A percentile compares a stretch with the other conserved stretches of the same genome.
Evolutionary conservation across 345 rosid genomes (phyloP).

Genomic region (Trapa incisa): DNA sequence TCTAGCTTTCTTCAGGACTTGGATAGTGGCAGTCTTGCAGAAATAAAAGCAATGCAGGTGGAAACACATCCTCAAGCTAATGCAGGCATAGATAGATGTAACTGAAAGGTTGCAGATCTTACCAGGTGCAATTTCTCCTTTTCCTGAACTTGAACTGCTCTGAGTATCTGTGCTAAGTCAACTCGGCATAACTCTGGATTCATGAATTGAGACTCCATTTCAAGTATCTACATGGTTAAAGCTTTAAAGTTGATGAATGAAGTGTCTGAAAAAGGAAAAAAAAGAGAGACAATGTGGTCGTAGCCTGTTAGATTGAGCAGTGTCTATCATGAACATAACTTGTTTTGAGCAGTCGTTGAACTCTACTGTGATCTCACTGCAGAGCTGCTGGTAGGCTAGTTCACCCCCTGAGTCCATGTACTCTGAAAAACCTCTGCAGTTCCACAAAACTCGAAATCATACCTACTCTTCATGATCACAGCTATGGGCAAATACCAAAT

Average conservation of each 20-base stretch:
- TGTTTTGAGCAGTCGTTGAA: slow-evolving; percentile 90
- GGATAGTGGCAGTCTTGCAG: slow-evolving; percentile 65
- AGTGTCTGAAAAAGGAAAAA: neutral
- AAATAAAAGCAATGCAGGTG: neutral
- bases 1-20: slow-evolving; percentile 76
- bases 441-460: neutral
- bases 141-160: slow-evolving; percentile 73
- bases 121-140: slow-evolving; percentile 79
- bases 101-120: neutral
- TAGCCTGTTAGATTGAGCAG: neutral
- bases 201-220: slow-evolving; percentile 51
- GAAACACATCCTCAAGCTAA: neutral
- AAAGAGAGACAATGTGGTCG: too few species aligned
- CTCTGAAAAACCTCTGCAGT: slow-evolving; percentile 57
- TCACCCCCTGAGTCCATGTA: slow-evolving; percentile 70
- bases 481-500: neutral
- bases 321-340: slow-evolving; percentile 17
- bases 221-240: slow-evolving; percentile 41
- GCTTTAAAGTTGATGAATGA: neutral
- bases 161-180: slow-evolving; percentile 65
- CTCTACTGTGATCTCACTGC: slow-evolving; percentile 60
- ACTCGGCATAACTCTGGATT: slow-evolving; percentile 34
- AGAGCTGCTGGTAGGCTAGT: slow-evolving; percentile 65
- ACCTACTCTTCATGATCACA: neutral
- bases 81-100: neutral